Evolutionary conservation across 768 basidiomycete genomes (phyloP).

Genomic region (Lentinula sp.): DNA sequence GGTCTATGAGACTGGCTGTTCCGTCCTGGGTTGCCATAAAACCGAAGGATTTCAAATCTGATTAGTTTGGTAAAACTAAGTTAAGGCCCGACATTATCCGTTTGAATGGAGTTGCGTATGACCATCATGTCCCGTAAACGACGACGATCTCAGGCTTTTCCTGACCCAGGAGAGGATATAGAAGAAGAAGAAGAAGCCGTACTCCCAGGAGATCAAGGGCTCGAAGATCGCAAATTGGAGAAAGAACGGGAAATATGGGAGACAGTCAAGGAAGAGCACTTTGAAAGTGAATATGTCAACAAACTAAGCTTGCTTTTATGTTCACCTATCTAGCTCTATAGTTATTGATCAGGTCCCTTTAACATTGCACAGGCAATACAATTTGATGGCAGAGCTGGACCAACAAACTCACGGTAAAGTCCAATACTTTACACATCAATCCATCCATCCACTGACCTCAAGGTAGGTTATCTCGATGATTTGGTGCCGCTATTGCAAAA

Average conservation of each 20-base stretch:
- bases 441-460: neutral
- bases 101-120: neutral
- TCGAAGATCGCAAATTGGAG: conserved; percentile 23
- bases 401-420: conserved; percentile 51
- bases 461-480: conserved; percentile 30
- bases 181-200: neutral
- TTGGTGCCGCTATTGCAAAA: conserved; percentile 38
- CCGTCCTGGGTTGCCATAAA: no score
- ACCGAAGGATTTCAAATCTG: no score
- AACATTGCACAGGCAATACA: conserved; percentile 64
- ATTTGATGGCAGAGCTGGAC: conserved; percentile 69
- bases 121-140: conserved; percentile 1
- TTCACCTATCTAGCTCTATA: conserved; percentile 18
- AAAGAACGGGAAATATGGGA: conserved; percentile 70
- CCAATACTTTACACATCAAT: neutral
- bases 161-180: neutral
- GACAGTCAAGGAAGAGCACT: conserved; percentile 70
- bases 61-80: no score
- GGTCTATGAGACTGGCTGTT: no score
- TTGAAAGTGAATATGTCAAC: conserved; percentile 49
- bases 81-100: no score
- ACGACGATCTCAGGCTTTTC: conserved; percentile 2
- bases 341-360: conserved; percentile 77
- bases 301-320: neutral
- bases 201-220: conserved; percentile 14